Evolutionary conservation across 2,329 filamentous ascomycete species (phyloP), one percentile per base, ranked within the genome.

Genomic region (Colletotrichum scovillei): DNA sequence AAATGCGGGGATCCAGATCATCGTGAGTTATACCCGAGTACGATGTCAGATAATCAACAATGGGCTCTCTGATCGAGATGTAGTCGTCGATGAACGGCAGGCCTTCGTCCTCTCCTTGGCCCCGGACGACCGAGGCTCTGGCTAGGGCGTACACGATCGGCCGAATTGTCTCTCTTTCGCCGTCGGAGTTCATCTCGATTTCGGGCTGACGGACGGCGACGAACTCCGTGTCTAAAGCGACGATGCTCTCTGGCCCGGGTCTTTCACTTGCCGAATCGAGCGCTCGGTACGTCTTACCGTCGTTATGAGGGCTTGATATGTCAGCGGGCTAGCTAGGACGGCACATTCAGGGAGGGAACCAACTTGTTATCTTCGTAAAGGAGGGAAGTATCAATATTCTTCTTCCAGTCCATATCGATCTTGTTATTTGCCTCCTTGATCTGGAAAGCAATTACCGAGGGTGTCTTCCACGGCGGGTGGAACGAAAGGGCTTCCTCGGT

Each of bases 11-110:
- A 77, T 98, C 95, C 9, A 99, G 87, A 79, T 99, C 97, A 26
- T 93, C 92, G 1, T 92, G 90, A 5, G 92, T 93, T 77, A 99
- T 97, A 55, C 97, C 97, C 0, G 96, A 98, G 85, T 95, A 98
- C 57, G 93, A 92, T 0, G 97, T 99, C 49, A 99, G 87, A 80
- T 98, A 98, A 84, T 99, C 97, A 72, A 98, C 94, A 28, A 99
- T 94, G 0, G 93, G 92, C 80, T 98, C 97, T 73, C 92, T 92
- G 78, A 97, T 96, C 38, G 92, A 92, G 75, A 99, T 98, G 82
- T 99, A 99, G 83, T 99, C 97, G 80, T 99, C 97, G 75, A 99
- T 97, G 79, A 98, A 98, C 0, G 97, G 94, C 0, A 92, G 82
- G 0, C 95, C 95, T 81, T 97, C 94, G 52, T 93, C 86, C 75